A percentile compares a stretch with the other conserved stretches of the same genome.
Evolutionary conservation across 352 stramenopile species (phyloP).

Genomic region (Phytophthora constricta): DNA sequence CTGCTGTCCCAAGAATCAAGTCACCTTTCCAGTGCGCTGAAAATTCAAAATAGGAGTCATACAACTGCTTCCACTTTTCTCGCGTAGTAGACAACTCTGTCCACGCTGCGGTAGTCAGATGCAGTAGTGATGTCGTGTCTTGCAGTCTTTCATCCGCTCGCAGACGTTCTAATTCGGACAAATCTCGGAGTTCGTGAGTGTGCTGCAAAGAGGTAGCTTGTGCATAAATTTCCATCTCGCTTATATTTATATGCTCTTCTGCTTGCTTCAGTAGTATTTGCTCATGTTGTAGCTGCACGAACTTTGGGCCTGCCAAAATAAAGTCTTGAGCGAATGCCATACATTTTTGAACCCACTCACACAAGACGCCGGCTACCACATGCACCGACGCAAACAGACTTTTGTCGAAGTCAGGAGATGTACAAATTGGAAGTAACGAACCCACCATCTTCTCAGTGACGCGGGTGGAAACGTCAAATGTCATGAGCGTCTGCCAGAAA

Average conservation of each 20-base stretch:
- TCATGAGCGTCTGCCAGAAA: constrained; percentile 58
- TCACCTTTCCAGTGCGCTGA: constrained; percentile 57
- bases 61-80: constrained; percentile 43
- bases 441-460: constrained; percentile 65
- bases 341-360: constrained; percentile 71
- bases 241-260: constrained; percentile 37
- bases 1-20: constrained; percentile 64
- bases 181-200: constrained; percentile 41
- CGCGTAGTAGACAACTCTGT: constrained; percentile 59
- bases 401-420: constrained; percentile 65
- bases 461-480: constrained; percentile 49
- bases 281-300: constrained; percentile 57
- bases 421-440: constrained; percentile 61
- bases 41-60: constrained; percentile 55
- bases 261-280: constrained; percentile 46
- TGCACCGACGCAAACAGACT: constrained; percentile 56
- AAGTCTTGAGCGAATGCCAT: constrained; percentile 51
- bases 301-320: constrained; percentile 65
- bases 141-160: constrained; percentile 55
- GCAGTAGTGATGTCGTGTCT: constrained; percentile 60
- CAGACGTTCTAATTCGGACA: constrained; percentile 60
- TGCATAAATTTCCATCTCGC: constrained; percentile 43
- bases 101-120: constrained; percentile 59
- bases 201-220: constrained; percentile 49
- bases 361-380: constrained; percentile 60